These are phyloP conservation scores for Margaritispora aquatica DNA, from an alignment of 495 filamentous ascomycete genomes.

Conservation along the genomic window DNA sequence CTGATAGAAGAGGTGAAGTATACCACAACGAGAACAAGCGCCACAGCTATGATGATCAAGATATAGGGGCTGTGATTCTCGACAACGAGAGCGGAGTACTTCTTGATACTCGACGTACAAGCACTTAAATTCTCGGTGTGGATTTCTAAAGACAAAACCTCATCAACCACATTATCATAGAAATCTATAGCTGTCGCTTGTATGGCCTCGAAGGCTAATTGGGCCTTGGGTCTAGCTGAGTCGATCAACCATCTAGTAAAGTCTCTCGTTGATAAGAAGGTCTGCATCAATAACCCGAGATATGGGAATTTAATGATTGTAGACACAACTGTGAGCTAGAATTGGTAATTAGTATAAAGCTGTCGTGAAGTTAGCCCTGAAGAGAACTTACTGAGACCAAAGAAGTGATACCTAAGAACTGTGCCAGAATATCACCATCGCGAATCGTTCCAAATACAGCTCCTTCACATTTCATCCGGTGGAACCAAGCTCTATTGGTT, in stretches of 20 bases:
- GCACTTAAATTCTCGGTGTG: background rate
- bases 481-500: background rate
- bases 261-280: background rate
- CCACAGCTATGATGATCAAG: background rate
- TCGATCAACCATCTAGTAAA: background rate
- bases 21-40: background rate
- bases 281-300: too few relatives aligned
- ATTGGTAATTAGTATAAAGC: too few relatives aligned
- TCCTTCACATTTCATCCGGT: background rate
- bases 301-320: background rate
- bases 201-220: background rate
- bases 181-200: background rate
- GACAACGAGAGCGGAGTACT: background rate
- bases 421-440: background rate
- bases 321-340: background rate
- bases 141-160: background rate
- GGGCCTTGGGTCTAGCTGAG: background rate
- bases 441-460: background rate
- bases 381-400: background rate
- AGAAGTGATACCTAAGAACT: background rate
- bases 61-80: background rate
- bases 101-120: background rate
- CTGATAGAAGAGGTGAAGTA: background rate
- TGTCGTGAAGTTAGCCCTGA: background rate
- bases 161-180: background rate